Base-by-base conservation (phyloP, 2,329 filamentous ascomycete genomes). In the Arthroderma sp. region DNA sequence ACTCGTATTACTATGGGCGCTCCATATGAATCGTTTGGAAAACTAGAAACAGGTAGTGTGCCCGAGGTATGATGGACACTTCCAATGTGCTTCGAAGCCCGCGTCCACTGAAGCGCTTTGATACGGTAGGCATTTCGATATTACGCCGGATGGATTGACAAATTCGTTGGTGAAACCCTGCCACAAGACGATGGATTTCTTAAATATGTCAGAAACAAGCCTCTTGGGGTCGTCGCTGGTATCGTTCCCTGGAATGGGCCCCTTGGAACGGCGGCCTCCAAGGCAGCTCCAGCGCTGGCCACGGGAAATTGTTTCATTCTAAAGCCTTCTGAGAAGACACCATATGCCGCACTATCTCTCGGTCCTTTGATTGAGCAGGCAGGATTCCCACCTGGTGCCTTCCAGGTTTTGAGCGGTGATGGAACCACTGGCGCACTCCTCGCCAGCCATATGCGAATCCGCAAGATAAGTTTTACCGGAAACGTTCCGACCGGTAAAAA, bases 1-100 rank as follows among this genome's bases (percentile, higher is more conserved):
- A 68, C 66, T 0, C 55, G 70, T 4, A 61, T 73, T 44, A 70
- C 68, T 0, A 58, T 74, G 15, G 70, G 69, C 3, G 64, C 66
- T 0, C 69, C 70, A 6, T 68, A 60, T 45, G 60, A 57, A 3
- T 54, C 65, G 0, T 70, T 72, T 46, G 68, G 68, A 9, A 58
- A 61, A 22, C 68, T 69, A 38, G 68, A 70, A 53, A 57, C 67
- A 38, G 63, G 54, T 4, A 50, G 63, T 1, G 6, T 15, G 10
- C n/a, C 43, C 5, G 43, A 44, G 43, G 43, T 44, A 40, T 30
- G 27, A 34, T 9, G 8, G 8, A 34, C 15, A 34, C 32, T 34
- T 8, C 11, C 8, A 11, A 9, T 34, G 8, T 11, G 32, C 8
- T 34, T 34, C 11, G 22, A 27, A 6, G n/a, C 7, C 15, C 28